A percentile compares a stretch with the other conserved stretches of the same genome.
phyloP scores from a whole-genome alignment of 2,329 filamentous ascomycete genomes.

The Trichoderma brevicompactum region DNA sequence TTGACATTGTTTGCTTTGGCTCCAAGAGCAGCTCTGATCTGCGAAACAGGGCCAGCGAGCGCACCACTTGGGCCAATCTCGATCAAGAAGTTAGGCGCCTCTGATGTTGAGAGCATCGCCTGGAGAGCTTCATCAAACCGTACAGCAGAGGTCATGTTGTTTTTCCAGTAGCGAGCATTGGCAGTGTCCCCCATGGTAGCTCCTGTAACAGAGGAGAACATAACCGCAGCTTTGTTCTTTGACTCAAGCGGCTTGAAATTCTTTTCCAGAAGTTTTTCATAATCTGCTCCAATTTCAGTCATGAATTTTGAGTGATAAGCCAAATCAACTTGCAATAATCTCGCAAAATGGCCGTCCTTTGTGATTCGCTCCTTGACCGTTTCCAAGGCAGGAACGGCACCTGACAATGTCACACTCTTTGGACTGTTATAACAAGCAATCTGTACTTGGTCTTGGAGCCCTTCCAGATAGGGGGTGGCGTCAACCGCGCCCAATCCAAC shows the following conservation, averaged over 20 bases:
- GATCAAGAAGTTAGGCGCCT: neutral
- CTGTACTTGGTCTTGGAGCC: neutral
- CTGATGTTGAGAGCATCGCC: neutral
- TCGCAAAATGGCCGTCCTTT: neutral
- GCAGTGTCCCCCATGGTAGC: neutral
- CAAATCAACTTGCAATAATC: slow-evolving; percentile 7
- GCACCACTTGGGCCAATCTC: slow-evolving; percentile 8
- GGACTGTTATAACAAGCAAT: slow-evolving; percentile 10
- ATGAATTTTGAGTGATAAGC: slow-evolving; percentile 15
- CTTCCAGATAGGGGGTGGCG: neutral
- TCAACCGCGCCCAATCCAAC: neutral
- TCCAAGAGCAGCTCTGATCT: neutral
- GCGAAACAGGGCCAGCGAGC: neutral
- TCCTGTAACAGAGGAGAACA: slow-evolving; percentile 33
- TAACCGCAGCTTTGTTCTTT: no score
- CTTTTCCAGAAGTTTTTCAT: slow-evolving; percentile 20
- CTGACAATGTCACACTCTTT: slow-evolving; percentile 1
- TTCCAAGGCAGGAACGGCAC: neutral
- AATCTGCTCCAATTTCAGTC: neutral
- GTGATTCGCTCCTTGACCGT: neutral
- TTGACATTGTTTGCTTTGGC: neutral
- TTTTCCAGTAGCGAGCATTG: slow-evolving; percentile 25
- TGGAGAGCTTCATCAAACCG: slow-evolving; percentile 35
- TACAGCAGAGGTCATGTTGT: slow-evolving; percentile 31
- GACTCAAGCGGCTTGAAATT: no score